These are phyloP conservation scores for Aspergillus neoniger DNA, from an alignment of 2,329 filamentous ascomycete genomes.

Conservation along the genomic window DNA sequence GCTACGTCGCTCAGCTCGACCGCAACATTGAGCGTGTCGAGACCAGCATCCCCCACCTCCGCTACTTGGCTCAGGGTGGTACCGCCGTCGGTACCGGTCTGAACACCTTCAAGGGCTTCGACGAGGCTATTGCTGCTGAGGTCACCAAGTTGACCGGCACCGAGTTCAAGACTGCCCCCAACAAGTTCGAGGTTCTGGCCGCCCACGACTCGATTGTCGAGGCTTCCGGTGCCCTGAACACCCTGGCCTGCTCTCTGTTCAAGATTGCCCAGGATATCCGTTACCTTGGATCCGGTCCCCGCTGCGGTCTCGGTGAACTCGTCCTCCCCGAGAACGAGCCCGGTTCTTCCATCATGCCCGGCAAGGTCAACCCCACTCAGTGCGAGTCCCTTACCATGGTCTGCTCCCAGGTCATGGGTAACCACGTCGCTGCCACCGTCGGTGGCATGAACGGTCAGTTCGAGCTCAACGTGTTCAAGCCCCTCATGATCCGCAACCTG, in stretches of 20 bases:
- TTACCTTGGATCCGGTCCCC: slow-evolving; percentile 92
- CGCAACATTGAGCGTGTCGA: slow-evolving; percentile 86
- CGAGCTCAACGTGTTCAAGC: slow-evolving; percentile 98
- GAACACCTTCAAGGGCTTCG: slow-evolving; percentile 96
- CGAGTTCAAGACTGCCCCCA: slow-evolving; percentile 92
- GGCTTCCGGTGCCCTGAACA: slow-evolving; percentile 91
- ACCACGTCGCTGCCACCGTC: slow-evolving; percentile 89
- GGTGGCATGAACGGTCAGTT: slow-evolving; percentile 98
- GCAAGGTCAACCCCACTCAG: slow-evolving; percentile 99
- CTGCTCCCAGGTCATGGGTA: slow-evolving; percentile 96
- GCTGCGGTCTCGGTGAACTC: slow-evolving; percentile 93
- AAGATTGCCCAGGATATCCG: slow-evolving; percentile 99
- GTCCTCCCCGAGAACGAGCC: slow-evolving; percentile 96
- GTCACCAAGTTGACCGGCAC: slow-evolving; percentile 90
- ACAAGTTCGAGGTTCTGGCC: slow-evolving; percentile 97
- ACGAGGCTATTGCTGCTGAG: slow-evolving; percentile 86
- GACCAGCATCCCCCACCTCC: slow-evolving; percentile 77
- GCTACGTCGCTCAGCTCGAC: slow-evolving; percentile 93
- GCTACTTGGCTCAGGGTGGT: slow-evolving; percentile 88
- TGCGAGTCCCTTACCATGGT: slow-evolving; percentile 98
- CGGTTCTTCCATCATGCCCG: slow-evolving; percentile 97
- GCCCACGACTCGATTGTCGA: slow-evolving; percentile 96
- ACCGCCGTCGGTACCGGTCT: slow-evolving; percentile 96
- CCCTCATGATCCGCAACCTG: slow-evolving; percentile 90
- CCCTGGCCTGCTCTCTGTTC: slow-evolving; percentile 84